Evolutionary conservation across 169 alveolate genomes (phyloP).

Genomic region (Plasmodium vinckei): DNA sequence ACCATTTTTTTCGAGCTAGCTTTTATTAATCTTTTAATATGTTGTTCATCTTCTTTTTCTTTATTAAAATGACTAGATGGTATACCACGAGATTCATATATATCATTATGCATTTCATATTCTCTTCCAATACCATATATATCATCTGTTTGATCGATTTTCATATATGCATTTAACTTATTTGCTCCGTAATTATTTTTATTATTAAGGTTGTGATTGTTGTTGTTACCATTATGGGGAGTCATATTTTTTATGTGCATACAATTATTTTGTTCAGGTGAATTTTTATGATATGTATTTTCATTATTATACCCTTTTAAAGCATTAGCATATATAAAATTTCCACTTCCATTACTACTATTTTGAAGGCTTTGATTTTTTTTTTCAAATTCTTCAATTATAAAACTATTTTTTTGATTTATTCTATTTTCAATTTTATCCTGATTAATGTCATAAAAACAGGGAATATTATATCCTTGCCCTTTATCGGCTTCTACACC

Average conservation of each 20-base stretch:
- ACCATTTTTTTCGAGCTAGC: conserved; percentile 12
- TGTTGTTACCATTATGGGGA: background rate
- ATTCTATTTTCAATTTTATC: background rate
- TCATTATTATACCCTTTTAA: background rate
- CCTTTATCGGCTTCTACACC: background rate
- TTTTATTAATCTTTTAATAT: conserved; percentile 5
- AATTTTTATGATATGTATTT: background rate
- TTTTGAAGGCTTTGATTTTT: background rate
- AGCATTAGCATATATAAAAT: background rate
- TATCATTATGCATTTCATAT: background rate
- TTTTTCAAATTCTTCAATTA: background rate
- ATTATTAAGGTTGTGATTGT: no score
- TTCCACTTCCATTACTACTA: background rate
- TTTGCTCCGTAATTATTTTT: no score
- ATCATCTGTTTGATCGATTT: background rate
- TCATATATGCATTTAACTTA: background rate
- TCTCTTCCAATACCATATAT: conserved; percentile 1
- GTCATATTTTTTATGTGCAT: background rate
- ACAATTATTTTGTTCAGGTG: background rate
- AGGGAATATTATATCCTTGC: background rate
- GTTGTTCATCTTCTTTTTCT: conserved; percentile 12
- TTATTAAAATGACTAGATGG: background rate
- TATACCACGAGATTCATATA: background rate
- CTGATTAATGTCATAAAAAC: background rate
- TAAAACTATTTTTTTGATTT: no score